Evolutionary conservation across 495 filamentous ascomycete species (phyloP).

Genomic region (Aspergillus indologenus): DNA sequence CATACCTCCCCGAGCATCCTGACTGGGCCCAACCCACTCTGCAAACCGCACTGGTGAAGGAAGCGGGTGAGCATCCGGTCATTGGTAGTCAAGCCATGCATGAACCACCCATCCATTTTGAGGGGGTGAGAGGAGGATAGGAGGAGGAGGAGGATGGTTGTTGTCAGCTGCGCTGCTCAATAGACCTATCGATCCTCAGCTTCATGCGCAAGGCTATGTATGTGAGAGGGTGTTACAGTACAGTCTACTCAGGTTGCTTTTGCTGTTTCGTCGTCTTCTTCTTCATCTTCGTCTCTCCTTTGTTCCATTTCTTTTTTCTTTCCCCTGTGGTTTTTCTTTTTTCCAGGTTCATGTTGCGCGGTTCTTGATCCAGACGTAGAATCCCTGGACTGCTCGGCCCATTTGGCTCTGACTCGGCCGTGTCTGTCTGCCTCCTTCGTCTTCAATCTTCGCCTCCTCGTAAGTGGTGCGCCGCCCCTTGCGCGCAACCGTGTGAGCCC

Average conservation of each 20-base stretch:
- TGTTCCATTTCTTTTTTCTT: neutral
- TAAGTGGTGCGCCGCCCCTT: conserved; percentile 25
- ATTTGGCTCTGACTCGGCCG: neutral
- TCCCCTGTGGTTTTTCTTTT: neutral
- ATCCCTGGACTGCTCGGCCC: neutral
- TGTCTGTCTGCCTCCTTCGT: neutral
- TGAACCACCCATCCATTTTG: conserved; percentile 15
- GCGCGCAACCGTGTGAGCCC: conserved; percentile 29
- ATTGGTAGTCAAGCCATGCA: conserved; percentile 13
- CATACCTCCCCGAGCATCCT: conserved; percentile 6
- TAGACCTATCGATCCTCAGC: conserved; percentile 22
- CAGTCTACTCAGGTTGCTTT: neutral
- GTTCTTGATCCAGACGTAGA: neutral
- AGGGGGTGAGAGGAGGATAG: neutral
- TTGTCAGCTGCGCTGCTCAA: conserved; percentile 17
- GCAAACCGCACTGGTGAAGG: neutral
- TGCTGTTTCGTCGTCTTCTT: neutral
- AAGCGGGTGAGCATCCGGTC: neutral
- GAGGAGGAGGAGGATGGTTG: conserved; percentile 9
- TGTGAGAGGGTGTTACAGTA: neutral
- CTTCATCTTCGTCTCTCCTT: neutral
- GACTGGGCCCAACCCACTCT: neutral
- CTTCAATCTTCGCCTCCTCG: conserved; percentile 5
- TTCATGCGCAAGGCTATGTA: neutral
- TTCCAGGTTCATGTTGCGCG: neutral